phyloP scores from a whole-genome alignment of 345 rosid genomes.

The Acer saccharum region DNA sequence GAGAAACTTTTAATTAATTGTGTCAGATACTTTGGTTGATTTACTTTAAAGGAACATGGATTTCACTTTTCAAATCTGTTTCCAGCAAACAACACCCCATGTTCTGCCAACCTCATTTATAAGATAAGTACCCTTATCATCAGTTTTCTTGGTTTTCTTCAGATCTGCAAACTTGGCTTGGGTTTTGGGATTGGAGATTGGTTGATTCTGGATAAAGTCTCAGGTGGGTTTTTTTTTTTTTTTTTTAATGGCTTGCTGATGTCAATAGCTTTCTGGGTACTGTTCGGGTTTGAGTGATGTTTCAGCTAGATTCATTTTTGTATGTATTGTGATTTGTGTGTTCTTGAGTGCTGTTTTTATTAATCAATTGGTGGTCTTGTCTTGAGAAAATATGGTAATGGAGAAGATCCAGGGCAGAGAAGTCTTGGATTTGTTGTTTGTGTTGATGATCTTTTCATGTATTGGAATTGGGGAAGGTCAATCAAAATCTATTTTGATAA shows the following conservation, averaged over 20 bases:
- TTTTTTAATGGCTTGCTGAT: background rate
- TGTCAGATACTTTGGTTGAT: slow-evolving; percentile 30
- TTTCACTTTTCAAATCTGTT: no score
- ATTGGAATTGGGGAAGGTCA: slow-evolving; percentile 51
- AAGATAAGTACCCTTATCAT: slow-evolving; percentile 36
- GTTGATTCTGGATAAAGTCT: slow-evolving; percentile 16
- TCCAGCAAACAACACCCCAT: slow-evolving; percentile 38
- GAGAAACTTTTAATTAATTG: slow-evolving; percentile 8
- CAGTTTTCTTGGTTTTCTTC: slow-evolving; percentile 21
- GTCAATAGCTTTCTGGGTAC: background rate
- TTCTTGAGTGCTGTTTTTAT: slow-evolving; percentile 10
- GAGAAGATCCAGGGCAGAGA: slow-evolving; percentile 29
- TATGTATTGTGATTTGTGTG: slow-evolving; percentile 10
- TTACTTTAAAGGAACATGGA: background rate
- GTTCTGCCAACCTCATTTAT: slow-evolving; percentile 38
- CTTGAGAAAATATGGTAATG: slow-evolving; percentile 33
- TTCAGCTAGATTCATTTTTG: slow-evolving; percentile 5
- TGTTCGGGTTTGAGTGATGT: slow-evolving; percentile 20
- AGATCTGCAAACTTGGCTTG: slow-evolving; percentile 32
- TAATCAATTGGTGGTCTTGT: background rate
- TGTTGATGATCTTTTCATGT: slow-evolving; percentile 31
- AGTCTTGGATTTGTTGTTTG: slow-evolving; percentile 25
- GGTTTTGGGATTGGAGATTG: background rate
- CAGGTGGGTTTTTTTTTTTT: slow-evolving; percentile 18
- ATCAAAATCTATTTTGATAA: slow-evolving; percentile 49